Evolutionary conservation across 306 rosid genomes (phyloP).

Genomic region (Cucurbita maxima): DNA sequence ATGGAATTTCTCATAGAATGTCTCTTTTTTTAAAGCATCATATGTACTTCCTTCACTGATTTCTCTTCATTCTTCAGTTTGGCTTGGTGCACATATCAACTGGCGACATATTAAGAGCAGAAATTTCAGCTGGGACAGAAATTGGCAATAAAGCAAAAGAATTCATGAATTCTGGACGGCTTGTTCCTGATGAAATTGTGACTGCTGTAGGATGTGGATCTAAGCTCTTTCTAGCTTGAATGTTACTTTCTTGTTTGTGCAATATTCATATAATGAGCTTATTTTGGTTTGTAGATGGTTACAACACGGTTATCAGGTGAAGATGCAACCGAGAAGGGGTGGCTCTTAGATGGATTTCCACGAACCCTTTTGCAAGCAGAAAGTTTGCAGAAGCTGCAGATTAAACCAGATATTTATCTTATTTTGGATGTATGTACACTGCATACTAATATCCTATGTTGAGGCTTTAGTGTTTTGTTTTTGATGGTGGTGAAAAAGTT

Average conservation of each 20-base stretch:
- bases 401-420: conserved; percentile 63
- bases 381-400: conserved; percentile 57
- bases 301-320: conserved; percentile 45
- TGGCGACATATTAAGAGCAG: conserved; percentile 81
- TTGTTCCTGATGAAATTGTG: conserved; percentile 93
- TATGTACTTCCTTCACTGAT: conserved; percentile 1
- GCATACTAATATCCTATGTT: not conserved
- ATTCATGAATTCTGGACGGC: conserved; percentile 68
- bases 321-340: conserved; percentile 65
- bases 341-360: conserved; percentile 98
- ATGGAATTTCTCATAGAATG: not conserved
- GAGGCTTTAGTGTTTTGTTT: not conserved
- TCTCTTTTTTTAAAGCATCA: not conserved
- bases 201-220: conserved; percentile 39
- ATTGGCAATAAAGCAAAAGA: conserved; percentile 85
- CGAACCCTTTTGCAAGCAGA: conserved; percentile 63
- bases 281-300: conserved; percentile 51
- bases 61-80: conserved; percentile 40
- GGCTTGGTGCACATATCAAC: conserved; percentile 93
- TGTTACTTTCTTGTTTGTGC: not conserved
- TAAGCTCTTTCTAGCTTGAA: conserved; percentile 7
- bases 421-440: conserved; percentile 60
- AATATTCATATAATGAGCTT: not conserved
- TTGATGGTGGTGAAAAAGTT: not conserved
- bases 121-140: conserved; percentile 74